These are phyloP conservation scores for Ehretia macrophylla DNA, from an alignment of 257 asterid genomes.

Conservation along the genomic window DNA sequence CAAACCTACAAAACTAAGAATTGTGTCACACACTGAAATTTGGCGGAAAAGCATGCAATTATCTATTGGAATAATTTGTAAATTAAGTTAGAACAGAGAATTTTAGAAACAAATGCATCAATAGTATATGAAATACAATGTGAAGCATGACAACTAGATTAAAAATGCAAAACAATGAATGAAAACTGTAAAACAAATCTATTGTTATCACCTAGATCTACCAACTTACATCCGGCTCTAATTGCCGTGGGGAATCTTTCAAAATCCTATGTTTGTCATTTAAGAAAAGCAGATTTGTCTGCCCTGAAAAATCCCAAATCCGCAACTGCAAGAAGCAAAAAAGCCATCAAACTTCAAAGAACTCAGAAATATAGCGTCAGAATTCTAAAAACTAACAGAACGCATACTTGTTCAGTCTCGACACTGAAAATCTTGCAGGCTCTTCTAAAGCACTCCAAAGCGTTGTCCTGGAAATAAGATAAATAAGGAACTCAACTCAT, in stretches of 20 bases:
- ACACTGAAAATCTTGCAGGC: slow-evolving; percentile 82
- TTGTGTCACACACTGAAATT: not conserved
- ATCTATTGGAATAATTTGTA: not conserved
- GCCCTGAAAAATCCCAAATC: slow-evolving; percentile 96
- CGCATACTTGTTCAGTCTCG: slow-evolving; percentile 74
- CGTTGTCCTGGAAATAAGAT: slow-evolving; percentile 63
- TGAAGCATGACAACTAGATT: not conserved
- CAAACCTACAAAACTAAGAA: not conserved
- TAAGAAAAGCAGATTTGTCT: slow-evolving; percentile 58
- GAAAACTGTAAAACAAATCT: slow-evolving; percentile 15
- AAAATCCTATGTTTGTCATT: slow-evolving; percentile 56
- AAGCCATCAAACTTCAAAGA: slow-evolving; percentile 23
- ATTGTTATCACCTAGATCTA: slow-evolving; percentile 8
- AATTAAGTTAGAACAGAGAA: not conserved
- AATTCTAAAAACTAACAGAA: slow-evolving; percentile 9
- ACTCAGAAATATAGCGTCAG: slow-evolving; percentile 8
- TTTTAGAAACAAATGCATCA: too few relatives aligned
- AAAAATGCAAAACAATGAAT: slow-evolving; percentile 11
- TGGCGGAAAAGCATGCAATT: not conserved
- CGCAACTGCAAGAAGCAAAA: slow-evolving; percentile 51
- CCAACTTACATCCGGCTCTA: slow-evolving; percentile 81
- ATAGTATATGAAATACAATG: too few relatives aligned
- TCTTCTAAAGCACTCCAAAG: slow-evolving; percentile 82
- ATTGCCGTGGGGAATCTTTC: slow-evolving; percentile 61
- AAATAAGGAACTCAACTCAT: slow-evolving; percentile 20